Evolutionary conservation across 805 yeast species (phyloP).

Genomic region (Barnettozyma populi): DNA sequence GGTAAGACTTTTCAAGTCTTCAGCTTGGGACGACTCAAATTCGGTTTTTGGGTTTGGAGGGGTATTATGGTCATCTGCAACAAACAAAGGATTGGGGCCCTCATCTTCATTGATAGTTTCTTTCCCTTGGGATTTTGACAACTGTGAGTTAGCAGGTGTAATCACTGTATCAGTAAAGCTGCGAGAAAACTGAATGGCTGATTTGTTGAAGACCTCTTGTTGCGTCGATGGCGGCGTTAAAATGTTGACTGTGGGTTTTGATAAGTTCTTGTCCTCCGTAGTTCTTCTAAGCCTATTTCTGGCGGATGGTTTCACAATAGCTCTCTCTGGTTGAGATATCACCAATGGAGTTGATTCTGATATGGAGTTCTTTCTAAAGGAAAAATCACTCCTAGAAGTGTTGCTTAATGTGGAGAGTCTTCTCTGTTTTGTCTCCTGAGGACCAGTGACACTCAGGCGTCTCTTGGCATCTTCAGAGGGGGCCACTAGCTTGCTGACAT

Average conservation of each 20-base stretch:
- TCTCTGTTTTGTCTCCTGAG: slow-evolving; percentile 26
- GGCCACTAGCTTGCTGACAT: slow-evolving; percentile 8
- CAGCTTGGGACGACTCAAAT: background rate
- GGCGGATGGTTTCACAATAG: background rate
- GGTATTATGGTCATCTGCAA: background rate
- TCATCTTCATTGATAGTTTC: slow-evolving; percentile 6
- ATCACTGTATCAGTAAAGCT: background rate
- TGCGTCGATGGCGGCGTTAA: slow-evolving; percentile 14
- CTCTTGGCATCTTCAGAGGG: slow-evolving; percentile 6
- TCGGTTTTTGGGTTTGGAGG: background rate
- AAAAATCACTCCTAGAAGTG: slow-evolving; percentile 26
- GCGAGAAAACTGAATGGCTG: background rate
- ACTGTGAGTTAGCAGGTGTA: background rate
- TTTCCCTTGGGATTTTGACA: slow-evolving; percentile 2
- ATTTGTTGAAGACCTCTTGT: background rate
- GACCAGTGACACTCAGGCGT: slow-evolving; percentile 15
- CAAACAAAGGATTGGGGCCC: background rate
- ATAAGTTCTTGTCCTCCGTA: background rate
- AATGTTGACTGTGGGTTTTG: slow-evolving; percentile 2
- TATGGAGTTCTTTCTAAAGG: slow-evolving; percentile 26
- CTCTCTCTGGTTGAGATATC: slow-evolving; percentile 2
- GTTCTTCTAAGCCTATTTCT: background rate
- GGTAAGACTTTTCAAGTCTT: background rate
- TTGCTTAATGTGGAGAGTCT: slow-evolving; percentile 35
- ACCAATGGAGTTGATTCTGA: slow-evolving; percentile 4